Evolutionary conservation across 2,329 filamentous ascomycete species (phyloP), one percentile per base, ranked within the genome.

Genomic region (Immersiporthe knoxdaviesiana): DNA sequence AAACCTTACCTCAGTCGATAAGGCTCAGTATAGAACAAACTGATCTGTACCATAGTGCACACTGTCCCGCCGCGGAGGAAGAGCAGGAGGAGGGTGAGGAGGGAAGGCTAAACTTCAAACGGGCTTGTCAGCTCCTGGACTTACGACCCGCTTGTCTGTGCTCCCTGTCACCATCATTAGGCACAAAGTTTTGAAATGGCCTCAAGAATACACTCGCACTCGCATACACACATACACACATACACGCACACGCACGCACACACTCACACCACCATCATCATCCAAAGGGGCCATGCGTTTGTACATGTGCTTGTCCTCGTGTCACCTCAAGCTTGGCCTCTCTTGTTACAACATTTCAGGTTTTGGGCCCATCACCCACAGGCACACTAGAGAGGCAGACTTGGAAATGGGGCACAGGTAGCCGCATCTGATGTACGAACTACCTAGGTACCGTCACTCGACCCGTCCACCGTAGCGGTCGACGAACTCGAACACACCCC

Each of bases 281-380:
- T 24, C 24, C 60, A 30, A 47, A n/a, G n/a, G 39, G 11, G 37
- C 37, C 37, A 63, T 63, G 61, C 41, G 41, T 41, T 63, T 7
- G 61, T 47, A 24, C 61, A 47, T 50, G 41, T 59, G 56, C 30
- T 21, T 35, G 32, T 59, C 32, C 56, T 59, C 56, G 56, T 59
- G 56, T 11, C 30, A 59, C 56, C 27, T 27, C 32, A n/a, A 30
- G n/a, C 56, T 59, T 37, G 32, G 3, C 2, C 7, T 24, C 5
- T n/a, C n/a, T n/a, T 59, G 56, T n/a, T 37, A 35, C 56, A 59
- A 24, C 21, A 37, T n/a, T n/a, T 11, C 32, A 30, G 16, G 30
- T n/a, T 59, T 16, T 56, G 52, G 27, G 4, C 6, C 52, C 4
- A 30, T 32, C 52, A 30, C 24, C 50, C 52, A 56, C 52, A 16